These are phyloP conservation scores for Perkinsus olseni DNA, from an alignment of 169 alveolate genomes.

Conservation along the genomic window DNA sequence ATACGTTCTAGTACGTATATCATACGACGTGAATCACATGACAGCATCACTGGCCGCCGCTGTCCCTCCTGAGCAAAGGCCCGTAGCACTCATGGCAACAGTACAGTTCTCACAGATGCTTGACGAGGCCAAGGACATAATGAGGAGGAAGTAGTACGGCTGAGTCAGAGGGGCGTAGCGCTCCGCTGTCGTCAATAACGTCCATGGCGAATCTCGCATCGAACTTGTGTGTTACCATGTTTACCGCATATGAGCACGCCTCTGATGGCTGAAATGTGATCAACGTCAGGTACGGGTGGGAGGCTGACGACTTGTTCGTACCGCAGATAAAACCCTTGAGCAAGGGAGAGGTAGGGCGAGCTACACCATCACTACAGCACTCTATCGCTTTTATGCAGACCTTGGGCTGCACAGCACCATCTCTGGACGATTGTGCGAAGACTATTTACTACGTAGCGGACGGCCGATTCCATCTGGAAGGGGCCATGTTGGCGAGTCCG, in stretches of 20 bases:
- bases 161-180: no score
- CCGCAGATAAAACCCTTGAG: constrained; percentile 94
- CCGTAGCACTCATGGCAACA: constrained; percentile 66
- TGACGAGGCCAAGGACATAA: not conserved
- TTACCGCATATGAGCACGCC: no score
- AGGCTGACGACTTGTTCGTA: constrained; percentile 31
- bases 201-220: not conserved
- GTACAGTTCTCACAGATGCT: constrained; percentile 49
- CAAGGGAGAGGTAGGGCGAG: constrained; percentile 94
- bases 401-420: constrained; percentile 45
- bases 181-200: no score
- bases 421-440: constrained; percentile 16
- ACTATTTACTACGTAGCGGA: constrained; percentile 79
- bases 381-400: not conserved
- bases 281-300: not conserved
- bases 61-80: not conserved
- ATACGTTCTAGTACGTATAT: not conserved
- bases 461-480: constrained; percentile 99
- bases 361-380: constrained; percentile 50
- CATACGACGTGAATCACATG: not conserved
- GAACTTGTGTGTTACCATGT: not conserved
- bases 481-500: constrained; percentile 62
- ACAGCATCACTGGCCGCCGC: not conserved
- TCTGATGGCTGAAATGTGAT: not conserved
- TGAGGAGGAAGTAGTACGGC: not conserved